Conservation (phyloP, 306 rosid genomes). For the Inga oerstediana region DNA sequence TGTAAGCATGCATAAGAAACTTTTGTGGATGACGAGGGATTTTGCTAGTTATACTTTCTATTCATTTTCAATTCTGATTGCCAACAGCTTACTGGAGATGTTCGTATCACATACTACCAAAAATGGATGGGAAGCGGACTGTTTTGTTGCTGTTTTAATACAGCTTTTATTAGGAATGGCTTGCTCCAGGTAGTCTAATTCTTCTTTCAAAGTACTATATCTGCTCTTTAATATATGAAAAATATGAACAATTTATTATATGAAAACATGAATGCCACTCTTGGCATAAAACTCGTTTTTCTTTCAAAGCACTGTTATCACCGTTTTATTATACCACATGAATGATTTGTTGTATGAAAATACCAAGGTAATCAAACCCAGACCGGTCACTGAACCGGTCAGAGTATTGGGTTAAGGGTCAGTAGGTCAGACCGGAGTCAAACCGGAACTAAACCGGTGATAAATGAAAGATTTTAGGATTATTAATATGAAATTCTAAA, state of each 20-base stretch:
- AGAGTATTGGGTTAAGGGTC: no score
- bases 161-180: conserved; percentile 85
- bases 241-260: no score
- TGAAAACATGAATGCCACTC: neutral
- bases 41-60: neutral
- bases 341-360: conserved; percentile 3
- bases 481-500: no score
- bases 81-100: conserved; percentile 83
- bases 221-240: neutral
- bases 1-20: neutral
- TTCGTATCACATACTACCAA: conserved; percentile 81
- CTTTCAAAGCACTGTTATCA: conserved; percentile 4
- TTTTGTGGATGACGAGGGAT: neutral
- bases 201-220: conserved; percentile 7
- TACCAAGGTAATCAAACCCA: no score
- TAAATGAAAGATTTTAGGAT: no score
- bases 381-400: no score
- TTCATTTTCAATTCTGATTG: conserved; percentile 20
- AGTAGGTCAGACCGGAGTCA: no score
- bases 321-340: neutral
- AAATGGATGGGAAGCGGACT: conserved; percentile 93
- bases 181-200: conserved; percentile 67
- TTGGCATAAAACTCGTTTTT: conserved; percentile 6
- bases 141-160: conserved; percentile 92
- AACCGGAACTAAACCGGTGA: no score